Evolutionary conservation across 768 basidiomycete species (phyloP).

Genomic region (Hygrocybe coccinea): DNA sequence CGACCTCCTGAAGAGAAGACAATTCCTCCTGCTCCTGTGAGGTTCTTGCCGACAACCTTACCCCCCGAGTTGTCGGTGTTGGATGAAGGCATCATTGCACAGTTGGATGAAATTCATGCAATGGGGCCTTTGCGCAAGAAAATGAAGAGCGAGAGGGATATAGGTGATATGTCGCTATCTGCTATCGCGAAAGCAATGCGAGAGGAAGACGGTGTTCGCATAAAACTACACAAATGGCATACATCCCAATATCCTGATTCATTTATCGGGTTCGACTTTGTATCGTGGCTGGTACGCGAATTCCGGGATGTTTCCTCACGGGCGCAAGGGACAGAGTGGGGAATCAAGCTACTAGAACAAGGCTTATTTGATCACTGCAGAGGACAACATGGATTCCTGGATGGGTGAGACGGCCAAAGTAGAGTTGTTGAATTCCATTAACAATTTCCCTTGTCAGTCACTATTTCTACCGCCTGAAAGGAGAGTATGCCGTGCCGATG

Average conservation of each 20-base stretch:
- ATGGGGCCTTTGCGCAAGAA: constrained; percentile 73
- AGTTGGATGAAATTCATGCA: constrained; percentile 76
- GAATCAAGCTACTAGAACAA: constrained; percentile 66
- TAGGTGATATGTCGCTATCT: constrained; percentile 57
- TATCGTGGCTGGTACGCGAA: constrained; percentile 88
- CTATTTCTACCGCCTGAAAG: constrained; percentile 82
- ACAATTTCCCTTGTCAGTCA: constrained; percentile 45
- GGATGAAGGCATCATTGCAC: constrained; percentile 73
- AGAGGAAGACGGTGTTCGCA: constrained; percentile 76
- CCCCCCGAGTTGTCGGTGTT: constrained; percentile 74
- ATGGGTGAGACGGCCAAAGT: constrained; percentile 55
- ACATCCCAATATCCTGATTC: constrained; percentile 65
- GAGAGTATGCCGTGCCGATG: constrained; percentile 66
- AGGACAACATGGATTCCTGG: constrained; percentile 75
- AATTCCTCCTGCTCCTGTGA: constrained; percentile 51
- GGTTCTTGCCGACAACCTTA: constrained; percentile 80
- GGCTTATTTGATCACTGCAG: constrained; percentile 84
- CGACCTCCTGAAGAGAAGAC: constrained; percentile 54
- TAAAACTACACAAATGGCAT: constrained; percentile 86
- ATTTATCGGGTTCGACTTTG: constrained; percentile 86
- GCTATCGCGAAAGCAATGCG: constrained; percentile 80
- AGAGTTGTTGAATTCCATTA: neutral
- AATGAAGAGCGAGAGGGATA: constrained; percentile 71
- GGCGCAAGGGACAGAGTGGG: constrained; percentile 77
- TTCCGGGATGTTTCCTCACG: constrained; percentile 84